Conservation (phyloP, 805 yeast genomes). For the Cyberlindnera nakhonratchasimensis region DNA sequence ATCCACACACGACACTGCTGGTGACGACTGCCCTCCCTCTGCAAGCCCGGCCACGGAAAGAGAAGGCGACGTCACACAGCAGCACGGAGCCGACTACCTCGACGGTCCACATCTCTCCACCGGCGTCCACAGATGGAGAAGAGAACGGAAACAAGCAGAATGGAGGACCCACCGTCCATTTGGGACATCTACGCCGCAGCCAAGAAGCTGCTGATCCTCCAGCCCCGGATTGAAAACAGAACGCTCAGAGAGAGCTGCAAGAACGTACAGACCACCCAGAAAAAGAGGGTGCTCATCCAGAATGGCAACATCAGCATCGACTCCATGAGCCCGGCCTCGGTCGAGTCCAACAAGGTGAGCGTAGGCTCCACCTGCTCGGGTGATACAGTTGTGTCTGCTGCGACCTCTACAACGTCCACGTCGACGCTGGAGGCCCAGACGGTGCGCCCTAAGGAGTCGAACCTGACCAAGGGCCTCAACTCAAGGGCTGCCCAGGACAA, state of each 20-base stretch:
- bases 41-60: no score
- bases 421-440: constrained; percentile 10
- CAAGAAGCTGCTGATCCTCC: constrained; percentile 28
- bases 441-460: constrained; percentile 17
- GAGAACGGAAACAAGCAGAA: not conserved
- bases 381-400: constrained; percentile 12
- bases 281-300: constrained; percentile 2
- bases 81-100: no score
- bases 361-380: constrained; percentile 23
- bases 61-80: no score
- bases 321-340: constrained; percentile 21
- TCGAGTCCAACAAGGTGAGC: constrained; percentile 25
- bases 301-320: constrained; percentile 15
- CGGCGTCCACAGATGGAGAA: not conserved
- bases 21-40: no score
- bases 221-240: constrained; percentile 32
- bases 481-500: constrained; percentile 3
- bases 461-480: constrained; percentile 21
- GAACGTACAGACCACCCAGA: constrained; percentile 14
- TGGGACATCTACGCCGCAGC: constrained; percentile 35
- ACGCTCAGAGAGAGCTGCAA: constrained; percentile 28
- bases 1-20: no score
- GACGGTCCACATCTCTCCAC: no score
- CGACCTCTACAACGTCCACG: constrained; percentile 13
- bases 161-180: constrained; percentile 26